phyloP scores from a whole-genome alignment of 2,329 filamentous ascomycete genomes.

The Talaromyces amestolkiae region DNA sequence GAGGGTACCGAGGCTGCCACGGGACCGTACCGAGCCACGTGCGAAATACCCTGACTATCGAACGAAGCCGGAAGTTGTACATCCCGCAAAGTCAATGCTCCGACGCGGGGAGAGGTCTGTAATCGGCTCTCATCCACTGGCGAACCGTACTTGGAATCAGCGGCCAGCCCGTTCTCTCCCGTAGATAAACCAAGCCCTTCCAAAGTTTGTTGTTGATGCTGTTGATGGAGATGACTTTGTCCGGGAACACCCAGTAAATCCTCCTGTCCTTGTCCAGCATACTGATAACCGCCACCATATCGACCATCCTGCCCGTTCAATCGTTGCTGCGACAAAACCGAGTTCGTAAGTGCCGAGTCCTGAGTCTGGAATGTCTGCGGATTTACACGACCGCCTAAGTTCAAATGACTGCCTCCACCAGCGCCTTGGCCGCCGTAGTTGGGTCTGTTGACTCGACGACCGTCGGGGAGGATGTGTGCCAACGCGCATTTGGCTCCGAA shows the following conservation, averaged over 20 bases:
- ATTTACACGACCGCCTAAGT: slow-evolving; percentile 66
- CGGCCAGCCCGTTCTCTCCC: slow-evolving; percentile 58
- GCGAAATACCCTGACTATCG: slow-evolving; percentile 91
- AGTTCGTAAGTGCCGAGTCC: slow-evolving; percentile 71
- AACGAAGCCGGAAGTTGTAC: slow-evolving; percentile 91
- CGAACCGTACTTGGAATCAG: slow-evolving; percentile 73
- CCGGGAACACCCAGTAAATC: slow-evolving; percentile 39
- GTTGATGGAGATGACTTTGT: slow-evolving; percentile 34
- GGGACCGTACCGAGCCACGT: slow-evolving; percentile 83
- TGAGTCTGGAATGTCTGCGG: slow-evolving; percentile 62
- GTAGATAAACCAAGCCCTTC: slow-evolving; percentile 13
- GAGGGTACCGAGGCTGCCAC: slow-evolving; percentile 91
- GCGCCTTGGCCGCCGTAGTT: slow-evolving; percentile 51
- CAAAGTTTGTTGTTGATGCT: slow-evolving; percentile 30
- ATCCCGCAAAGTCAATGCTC: slow-evolving; percentile 80
- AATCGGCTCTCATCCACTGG: slow-evolving; percentile 75
- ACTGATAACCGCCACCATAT: slow-evolving; percentile 36
- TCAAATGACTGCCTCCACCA: slow-evolving; percentile 59
- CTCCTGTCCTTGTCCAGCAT: slow-evolving; percentile 38
- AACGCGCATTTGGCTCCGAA: slow-evolving; percentile 98
- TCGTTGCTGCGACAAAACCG: slow-evolving; percentile 63
- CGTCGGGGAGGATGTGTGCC: slow-evolving; percentile 91
- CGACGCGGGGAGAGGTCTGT: slow-evolving; percentile 66
- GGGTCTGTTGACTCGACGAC: slow-evolving; percentile 80
- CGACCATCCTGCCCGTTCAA: slow-evolving; percentile 51